phyloP scores from a whole-genome alignment of 2,329 filamentous ascomycete species.

The Claviceps fusiformis region DNA sequence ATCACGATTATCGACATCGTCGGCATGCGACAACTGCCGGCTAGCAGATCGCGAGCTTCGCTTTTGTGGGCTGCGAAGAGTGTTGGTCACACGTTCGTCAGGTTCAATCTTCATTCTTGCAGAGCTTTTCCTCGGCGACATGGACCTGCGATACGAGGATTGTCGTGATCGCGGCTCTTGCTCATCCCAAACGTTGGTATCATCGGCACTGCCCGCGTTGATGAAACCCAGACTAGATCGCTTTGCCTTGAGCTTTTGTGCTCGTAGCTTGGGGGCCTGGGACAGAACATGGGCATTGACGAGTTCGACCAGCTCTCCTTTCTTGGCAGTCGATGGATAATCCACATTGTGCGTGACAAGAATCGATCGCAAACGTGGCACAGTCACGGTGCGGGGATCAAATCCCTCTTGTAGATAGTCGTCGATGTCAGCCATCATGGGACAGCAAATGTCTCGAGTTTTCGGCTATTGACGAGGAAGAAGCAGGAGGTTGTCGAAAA shows the following conservation, averaged over 20 bases:
- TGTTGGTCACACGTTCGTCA: constrained; percentile 25
- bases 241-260: constrained; percentile 63
- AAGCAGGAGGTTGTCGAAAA: constrained; percentile 1
- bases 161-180: constrained; percentile 40
- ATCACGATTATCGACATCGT: no score
- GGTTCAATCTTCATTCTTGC: constrained; percentile 40
- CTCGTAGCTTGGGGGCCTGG: constrained; percentile 63
- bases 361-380: constrained; percentile 80
- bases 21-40: constrained; percentile 12
- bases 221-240: constrained; percentile 78
- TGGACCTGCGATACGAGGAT: constrained; percentile 36
- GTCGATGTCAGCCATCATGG: constrained; percentile 50
- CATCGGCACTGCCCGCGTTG: constrained; percentile 52
- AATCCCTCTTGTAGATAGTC: constrained; percentile 83
- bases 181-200: constrained; percentile 47
- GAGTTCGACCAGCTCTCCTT: constrained; percentile 71
- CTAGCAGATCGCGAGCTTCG: constrained; percentile 40
- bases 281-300: constrained; percentile 70
- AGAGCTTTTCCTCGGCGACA: constrained; percentile 41
- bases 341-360: constrained; percentile 76
- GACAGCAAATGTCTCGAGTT: background rate
- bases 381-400: constrained; percentile 69
- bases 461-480: constrained; percentile 2
- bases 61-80: constrained; percentile 36
- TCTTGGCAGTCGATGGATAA: constrained; percentile 85